Percentiles rank a stretch among this genome's conserved stretches.
phyloP scores from a whole-genome alignment of 805 yeast species.

The Myxozyma nipponensis region DNA sequence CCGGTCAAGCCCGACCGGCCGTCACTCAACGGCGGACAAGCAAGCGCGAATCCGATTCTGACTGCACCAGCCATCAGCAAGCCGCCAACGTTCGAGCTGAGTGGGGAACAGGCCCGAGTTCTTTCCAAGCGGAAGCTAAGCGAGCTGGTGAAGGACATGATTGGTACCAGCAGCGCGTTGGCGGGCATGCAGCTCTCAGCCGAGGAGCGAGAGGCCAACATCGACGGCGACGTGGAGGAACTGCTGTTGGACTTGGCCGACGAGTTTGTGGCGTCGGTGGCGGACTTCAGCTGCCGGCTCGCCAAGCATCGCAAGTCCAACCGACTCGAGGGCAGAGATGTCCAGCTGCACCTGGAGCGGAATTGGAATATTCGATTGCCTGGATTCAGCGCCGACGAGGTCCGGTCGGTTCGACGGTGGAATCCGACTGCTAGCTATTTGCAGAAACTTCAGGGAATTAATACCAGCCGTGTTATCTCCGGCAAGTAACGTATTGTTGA shows the following conservation, averaged over 20 bases:
- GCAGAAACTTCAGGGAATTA: slow-evolving; percentile 37
- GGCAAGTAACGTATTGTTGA: slow-evolving; percentile 20
- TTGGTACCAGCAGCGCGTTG: slow-evolving; percentile 43
- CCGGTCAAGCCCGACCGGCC: slow-evolving; percentile 70
- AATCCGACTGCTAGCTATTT: slow-evolving; percentile 40
- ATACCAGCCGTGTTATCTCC: slow-evolving; percentile 25
- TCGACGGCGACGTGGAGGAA: slow-evolving; percentile 96
- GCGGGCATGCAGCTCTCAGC: background rate
- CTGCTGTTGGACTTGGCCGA: slow-evolving; percentile 87
- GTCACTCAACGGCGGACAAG: slow-evolving; percentile 77
- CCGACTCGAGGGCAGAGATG: slow-evolving; percentile 78
- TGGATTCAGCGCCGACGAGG: slow-evolving; percentile 88
- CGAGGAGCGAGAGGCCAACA: slow-evolving; percentile 83
- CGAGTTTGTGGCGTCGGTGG: slow-evolving; percentile 87
- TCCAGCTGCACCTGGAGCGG: slow-evolving; percentile 84
- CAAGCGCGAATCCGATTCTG: slow-evolving; percentile 63
- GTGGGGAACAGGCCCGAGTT: slow-evolving; percentile 50
- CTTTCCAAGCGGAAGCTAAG: slow-evolving; percentile 83
- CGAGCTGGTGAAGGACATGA: slow-evolving; percentile 66
- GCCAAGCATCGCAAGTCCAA: slow-evolving; percentile 94
- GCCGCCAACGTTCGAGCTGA: slow-evolving; percentile 78
- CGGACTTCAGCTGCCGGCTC: slow-evolving; percentile 87
- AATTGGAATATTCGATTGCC: slow-evolving; percentile 95
- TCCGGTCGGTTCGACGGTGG: slow-evolving; percentile 49
- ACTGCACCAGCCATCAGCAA: slow-evolving; percentile 71